These are phyloP conservation scores for Trichoderma sp. DNA, from an alignment of 2,329 filamentous ascomycete species.

Conservation along the genomic window DNA sequence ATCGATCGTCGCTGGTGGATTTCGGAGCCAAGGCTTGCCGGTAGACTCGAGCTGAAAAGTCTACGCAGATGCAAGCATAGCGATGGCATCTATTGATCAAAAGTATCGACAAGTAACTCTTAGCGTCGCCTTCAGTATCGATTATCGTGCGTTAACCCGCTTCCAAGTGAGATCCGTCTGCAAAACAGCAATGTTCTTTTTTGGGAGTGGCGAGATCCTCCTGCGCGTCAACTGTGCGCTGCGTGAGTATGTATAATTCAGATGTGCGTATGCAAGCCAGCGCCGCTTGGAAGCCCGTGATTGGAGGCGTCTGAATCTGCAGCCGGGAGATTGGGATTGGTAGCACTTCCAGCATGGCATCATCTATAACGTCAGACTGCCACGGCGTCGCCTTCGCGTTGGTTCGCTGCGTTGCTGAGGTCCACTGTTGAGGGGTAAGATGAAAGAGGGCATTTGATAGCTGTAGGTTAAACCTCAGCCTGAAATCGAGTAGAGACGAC, in stretches of 20 bases:
- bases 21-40: neutral
- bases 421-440: slow-evolving; percentile 17
- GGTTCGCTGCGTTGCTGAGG: slow-evolving; percentile 19
- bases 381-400: neutral
- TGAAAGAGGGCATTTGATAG: neutral
- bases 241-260: neutral
- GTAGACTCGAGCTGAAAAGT: neutral
- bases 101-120: neutral
- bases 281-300: neutral
- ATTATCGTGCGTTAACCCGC: neutral
- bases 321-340: slow-evolving; percentile 7
- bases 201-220: neutral
- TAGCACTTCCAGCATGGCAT: neutral
- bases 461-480: neutral
- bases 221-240: slow-evolving; percentile 4
- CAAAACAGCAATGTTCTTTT: neutral
- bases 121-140: neutral
- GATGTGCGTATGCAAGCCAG: neutral
- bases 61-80: neutral
- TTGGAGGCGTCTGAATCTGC: neutral
- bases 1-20: slow-evolving; percentile 5
- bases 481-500: neutral
- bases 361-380: slow-evolving; percentile 16
- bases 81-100: neutral
- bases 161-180: neutral